Base-by-base conservation (phyloP, 208 protist species). In the Trichomonas gallinae region DNA sequence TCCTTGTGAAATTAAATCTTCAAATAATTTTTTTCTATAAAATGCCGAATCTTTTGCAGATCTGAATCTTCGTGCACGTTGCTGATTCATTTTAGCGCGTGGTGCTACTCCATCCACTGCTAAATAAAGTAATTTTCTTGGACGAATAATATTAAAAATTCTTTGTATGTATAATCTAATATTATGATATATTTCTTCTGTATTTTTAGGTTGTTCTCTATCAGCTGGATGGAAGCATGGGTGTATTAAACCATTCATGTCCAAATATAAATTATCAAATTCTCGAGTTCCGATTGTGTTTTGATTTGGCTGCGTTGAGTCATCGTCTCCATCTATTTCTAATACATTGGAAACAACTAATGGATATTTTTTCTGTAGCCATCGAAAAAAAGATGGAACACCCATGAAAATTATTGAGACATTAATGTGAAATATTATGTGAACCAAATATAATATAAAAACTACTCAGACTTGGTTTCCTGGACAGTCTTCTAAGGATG, bases 81-180 rank as follows among this genome's bases (percentile, higher is more conserved):
- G 99, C 98, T 99, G 99, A 97, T 99, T 99, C 99, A 99, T 99
- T 98, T 99, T 99, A 13, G 99, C 99, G 31, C 99, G 98, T 93
- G 99, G 99, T 26, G 99, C 99, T 31, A 99, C 98, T 36, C 97
- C 97, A 97, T 99, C 99, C 49, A 99, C 98, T 11, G 98, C 98
- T 96, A 99, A 98, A 96, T 99, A 99, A 0, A 99, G 97, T 13
- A 99, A 98, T 96, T 99, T 99, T 34, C 98, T 97, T 17, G 99
- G 99, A n/a, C 98, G 97, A 13, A 99, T 99, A 9, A 99, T 98
- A 26, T 98, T 97, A 91, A 99, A 99, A 13, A 99, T 96, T 8
- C 98, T 96, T 97, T 99, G 99, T 11, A 99, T 97, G 97, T 99
- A 99, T 40, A 98, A 96, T 97, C 99, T 99, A 38, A 99, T 98